phyloP scores from a whole-genome alignment of 257 asterid species.

The Anisodus acutangulus region DNA sequence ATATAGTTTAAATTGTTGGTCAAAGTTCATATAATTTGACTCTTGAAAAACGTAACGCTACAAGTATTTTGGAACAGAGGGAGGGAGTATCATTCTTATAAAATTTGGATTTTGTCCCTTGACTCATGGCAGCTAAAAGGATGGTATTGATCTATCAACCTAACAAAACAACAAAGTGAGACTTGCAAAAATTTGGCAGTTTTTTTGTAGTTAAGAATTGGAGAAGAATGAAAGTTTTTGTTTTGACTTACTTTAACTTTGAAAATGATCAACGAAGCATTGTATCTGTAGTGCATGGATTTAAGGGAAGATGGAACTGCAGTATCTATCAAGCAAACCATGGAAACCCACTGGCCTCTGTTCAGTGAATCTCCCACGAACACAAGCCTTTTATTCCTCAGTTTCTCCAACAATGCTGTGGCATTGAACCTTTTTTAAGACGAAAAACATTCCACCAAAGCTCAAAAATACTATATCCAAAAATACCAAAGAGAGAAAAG shows the following conservation, averaged over 20 bases:
- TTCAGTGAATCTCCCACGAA: constrained; percentile 91
- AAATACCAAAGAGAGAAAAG: not conserved
- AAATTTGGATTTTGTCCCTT: not conserved
- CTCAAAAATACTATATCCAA: constrained; percentile 37
- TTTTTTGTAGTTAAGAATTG: not conserved
- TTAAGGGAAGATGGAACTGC: constrained; percentile 55
- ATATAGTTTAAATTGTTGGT: too few species aligned
- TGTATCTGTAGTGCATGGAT: constrained; percentile 67
- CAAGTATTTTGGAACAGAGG: too few species aligned
- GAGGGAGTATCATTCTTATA: not conserved
- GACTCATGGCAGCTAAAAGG: not conserved
- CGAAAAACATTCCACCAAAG: constrained; percentile 42
- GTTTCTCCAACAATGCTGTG: constrained; percentile 64
- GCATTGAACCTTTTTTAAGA: constrained; percentile 80
- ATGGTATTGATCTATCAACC: not conserved
- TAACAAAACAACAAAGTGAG: not conserved
- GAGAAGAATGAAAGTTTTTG: not conserved
- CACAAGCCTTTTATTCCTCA: constrained; percentile 80
- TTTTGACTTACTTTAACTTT: constrained; percentile 58
- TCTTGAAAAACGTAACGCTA: too few species aligned
- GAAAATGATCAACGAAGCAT: constrained; percentile 84
- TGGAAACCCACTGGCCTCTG: constrained; percentile 91
- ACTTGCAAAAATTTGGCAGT: not conserved
- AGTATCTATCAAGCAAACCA: constrained; percentile 83
- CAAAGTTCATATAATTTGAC: too few species aligned